Conservation (phyloP, 768 basidiomycete genomes). For the Trametes villosa region DNA sequence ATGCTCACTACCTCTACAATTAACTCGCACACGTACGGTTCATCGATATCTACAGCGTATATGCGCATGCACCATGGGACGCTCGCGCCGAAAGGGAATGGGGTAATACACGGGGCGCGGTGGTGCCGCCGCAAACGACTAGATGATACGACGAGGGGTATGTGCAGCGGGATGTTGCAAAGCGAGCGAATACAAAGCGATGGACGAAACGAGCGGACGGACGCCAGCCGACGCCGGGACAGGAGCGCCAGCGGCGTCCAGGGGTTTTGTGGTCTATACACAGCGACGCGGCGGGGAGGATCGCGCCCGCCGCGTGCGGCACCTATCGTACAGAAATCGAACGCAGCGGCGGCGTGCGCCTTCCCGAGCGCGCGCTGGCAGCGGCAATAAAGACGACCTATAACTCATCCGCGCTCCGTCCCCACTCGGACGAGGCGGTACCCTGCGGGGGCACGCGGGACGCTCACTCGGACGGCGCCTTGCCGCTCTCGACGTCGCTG, state of each 20-base stretch:
- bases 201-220: constrained; percentile 2
- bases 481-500: constrained; percentile 14
- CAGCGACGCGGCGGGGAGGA: not conserved
- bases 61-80: not conserved
- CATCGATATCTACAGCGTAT: not conserved
- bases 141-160: not conserved
- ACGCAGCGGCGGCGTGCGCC: no score
- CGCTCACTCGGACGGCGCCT: constrained; percentile 9
- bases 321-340: not conserved
- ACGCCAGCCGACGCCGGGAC: no score
- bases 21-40: not conserved
- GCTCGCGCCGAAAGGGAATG: not conserved
- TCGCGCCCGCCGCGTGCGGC: not conserved
- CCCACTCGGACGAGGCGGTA: no score
- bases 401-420: not conserved
- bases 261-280: not conserved
- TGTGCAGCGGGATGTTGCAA: not conserved
- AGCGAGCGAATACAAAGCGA: constrained; percentile 3
- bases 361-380: not conserved
- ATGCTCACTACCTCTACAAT: not conserved
- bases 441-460: not conserved
- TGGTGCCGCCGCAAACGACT: not conserved
- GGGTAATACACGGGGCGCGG: not conserved
- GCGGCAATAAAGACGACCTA: not conserved
- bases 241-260: not conserved